Conservation (phyloP, 2,329 filamentous ascomycete species). For the Diplodia scrobiculata region DNA sequence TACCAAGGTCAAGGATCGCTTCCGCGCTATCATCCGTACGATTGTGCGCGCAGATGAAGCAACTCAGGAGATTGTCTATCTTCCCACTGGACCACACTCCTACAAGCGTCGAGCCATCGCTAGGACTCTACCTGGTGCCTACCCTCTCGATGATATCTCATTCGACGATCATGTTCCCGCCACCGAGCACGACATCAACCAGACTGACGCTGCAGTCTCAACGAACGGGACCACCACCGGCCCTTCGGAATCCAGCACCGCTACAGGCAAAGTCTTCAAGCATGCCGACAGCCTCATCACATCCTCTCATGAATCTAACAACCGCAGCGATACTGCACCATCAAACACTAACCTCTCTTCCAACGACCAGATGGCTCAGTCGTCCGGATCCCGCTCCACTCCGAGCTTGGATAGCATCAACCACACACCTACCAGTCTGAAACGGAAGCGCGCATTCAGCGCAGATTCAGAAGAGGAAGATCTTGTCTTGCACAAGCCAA, state of each 20-base stretch:
- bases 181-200: neutral
- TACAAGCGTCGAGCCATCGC: conserved; percentile 1
- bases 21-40: neutral
- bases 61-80: neutral
- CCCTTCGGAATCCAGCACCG: neutral
- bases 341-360: neutral
- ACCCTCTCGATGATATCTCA: neutral
- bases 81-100: neutral
- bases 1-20: neutral
- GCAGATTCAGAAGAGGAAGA: neutral
- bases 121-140: neutral
- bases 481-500: neutral
- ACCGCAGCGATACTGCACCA: neutral
- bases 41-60: neutral
- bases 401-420: neutral
- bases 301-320: neutral
- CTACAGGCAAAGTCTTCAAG: neutral
- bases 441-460: neutral
- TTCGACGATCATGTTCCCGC: neutral
- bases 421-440: neutral
- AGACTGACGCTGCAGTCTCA: neutral
- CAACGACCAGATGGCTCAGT: neutral
- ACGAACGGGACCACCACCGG: neutral
- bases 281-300: neutral
- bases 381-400: neutral